A percentile compares a stretch with the other conserved stretches of the same genome.
These are phyloP conservation scores for Taiozyma onychis DNA, from an alignment of 1,139 yeast species.

Conservation along the genomic window DNA sequence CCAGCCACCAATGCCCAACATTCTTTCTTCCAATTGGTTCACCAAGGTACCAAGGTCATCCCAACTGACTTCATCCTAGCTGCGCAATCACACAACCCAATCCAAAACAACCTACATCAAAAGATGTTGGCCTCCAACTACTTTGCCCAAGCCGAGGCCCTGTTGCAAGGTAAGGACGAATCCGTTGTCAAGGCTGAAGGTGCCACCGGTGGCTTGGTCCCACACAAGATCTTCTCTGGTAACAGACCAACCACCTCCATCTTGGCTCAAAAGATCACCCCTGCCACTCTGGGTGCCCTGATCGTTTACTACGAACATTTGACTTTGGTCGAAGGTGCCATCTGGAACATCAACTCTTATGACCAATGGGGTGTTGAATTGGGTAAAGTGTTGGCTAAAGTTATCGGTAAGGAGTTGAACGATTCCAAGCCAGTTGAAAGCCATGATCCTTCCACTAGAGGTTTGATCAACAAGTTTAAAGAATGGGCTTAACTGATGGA, in stretches of 20 bases:
- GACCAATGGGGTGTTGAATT: slow-evolving; percentile 99
- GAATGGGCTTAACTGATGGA: slow-evolving; percentile 52
- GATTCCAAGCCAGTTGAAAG: slow-evolving; percentile 47
- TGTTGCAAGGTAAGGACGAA: slow-evolving; percentile 92
- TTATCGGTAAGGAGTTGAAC: slow-evolving; percentile 82
- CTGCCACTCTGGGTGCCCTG: slow-evolving; percentile 91
- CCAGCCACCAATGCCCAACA: slow-evolving; percentile 99
- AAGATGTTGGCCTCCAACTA: slow-evolving; percentile 96
- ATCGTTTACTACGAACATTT: slow-evolving; percentile 97
- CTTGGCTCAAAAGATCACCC: slow-evolving; percentile 91
- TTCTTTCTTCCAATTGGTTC: slow-evolving; percentile 98
- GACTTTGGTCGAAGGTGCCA: slow-evolving; percentile 96
- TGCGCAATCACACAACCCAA: slow-evolving; percentile 97
- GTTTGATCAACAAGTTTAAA: slow-evolving; percentile 91
- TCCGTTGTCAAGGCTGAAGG: slow-evolving; percentile 86
- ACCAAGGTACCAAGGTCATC: slow-evolving; percentile 96
- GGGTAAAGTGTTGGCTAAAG: slow-evolving; percentile 97
- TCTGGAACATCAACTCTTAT: slow-evolving; percentile 98
- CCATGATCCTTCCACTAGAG: slow-evolving; percentile 90
- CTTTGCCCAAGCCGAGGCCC: slow-evolving; percentile 97
- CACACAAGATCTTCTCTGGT: slow-evolving; percentile 95
- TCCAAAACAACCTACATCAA: slow-evolving; percentile 90
- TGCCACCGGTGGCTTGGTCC: slow-evolving; percentile 75
- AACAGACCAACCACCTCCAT: slow-evolving; percentile 99
- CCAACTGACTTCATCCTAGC: slow-evolving; percentile 97